A percentile compares a stretch with the other conserved stretches of the same genome.
Conservation (phyloP, 129 eudicot genomes). For the Gnaphalium uliginosum region DNA sequence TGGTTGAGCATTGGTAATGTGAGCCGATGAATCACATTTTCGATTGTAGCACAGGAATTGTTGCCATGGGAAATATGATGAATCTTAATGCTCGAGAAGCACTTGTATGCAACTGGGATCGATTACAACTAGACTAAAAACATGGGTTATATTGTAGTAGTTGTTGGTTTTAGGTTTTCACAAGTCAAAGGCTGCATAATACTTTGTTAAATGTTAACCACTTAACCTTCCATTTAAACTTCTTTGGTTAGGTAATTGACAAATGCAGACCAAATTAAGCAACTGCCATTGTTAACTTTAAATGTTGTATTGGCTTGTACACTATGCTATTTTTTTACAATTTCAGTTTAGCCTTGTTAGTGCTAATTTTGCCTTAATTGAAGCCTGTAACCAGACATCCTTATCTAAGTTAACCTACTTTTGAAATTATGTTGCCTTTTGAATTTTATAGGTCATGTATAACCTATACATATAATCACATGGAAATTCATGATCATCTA, state of each 20-base stretch:
- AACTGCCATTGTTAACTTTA: not conserved
- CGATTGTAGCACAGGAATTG: too few species aligned
- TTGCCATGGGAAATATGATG: too few species aligned
- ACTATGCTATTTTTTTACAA: not conserved
- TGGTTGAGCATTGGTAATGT: too few species aligned
- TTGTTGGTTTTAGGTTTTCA: not conserved
- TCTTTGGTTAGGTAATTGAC: constrained; percentile 15
- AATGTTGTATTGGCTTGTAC: constrained; percentile 2
- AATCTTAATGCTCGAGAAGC: not conserved
- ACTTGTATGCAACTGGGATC: not conserved
- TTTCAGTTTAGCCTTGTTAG: not conserved
- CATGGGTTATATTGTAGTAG: not conserved
- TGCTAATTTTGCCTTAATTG: constrained; percentile 28
- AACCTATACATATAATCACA: not conserved
- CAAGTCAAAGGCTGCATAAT: not conserved
- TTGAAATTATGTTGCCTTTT: not conserved
- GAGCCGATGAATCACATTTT: too few species aligned
- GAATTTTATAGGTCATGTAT: not conserved
- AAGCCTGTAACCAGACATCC: not conserved
- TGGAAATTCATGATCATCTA: not conserved
- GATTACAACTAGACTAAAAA: not conserved
- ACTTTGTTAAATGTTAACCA: not conserved
- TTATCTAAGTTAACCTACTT: not conserved
- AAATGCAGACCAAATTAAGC: constrained; percentile 14
- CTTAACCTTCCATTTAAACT: not conserved